Evolutionary conservation across 1,139 yeast genomes (phyloP).

Genomic region (Yamadazyma taylorii): DNA sequence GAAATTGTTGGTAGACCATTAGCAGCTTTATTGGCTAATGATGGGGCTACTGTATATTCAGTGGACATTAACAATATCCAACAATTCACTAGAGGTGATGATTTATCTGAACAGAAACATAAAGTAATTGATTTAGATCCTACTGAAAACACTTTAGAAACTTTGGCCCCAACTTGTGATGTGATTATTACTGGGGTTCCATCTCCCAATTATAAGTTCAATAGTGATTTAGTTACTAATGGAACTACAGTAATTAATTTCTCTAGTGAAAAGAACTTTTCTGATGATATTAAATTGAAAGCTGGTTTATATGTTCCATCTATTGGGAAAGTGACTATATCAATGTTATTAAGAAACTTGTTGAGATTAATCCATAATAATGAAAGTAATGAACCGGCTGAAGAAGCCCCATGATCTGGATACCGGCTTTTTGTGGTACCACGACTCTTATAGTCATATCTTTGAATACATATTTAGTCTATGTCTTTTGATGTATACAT

Average conservation of each 20-base stretch:
- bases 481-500: no score
- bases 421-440: no score
- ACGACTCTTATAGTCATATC: no score
- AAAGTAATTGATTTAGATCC: constrained; percentile 70
- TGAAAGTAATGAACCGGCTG: constrained; percentile 8
- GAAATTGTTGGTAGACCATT: constrained; percentile 97
- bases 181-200: constrained; percentile 97
- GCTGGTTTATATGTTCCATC: constrained; percentile 94
- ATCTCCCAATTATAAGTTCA: constrained; percentile 76
- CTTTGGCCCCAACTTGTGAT: constrained; percentile 75
- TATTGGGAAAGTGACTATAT: constrained; percentile 93
- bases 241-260: constrained; percentile 93
- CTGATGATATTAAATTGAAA: constrained; percentile 71
- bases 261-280: constrained; percentile 84
- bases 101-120: constrained; percentile 78
- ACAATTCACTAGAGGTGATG: constrained; percentile 91
- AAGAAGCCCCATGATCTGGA: no score
- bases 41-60: constrained; percentile 95
- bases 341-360: constrained; percentile 88
- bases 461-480: not conserved
- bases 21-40: constrained; percentile 94
- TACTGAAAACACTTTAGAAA: constrained; percentile 50
- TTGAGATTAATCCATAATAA: constrained; percentile 75
- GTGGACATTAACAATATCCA: constrained; percentile 87
- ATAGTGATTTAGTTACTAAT: constrained; percentile 71